Conservation (phyloP, 73 alveolate species). For the Paramecium sonneborni region DNA sequence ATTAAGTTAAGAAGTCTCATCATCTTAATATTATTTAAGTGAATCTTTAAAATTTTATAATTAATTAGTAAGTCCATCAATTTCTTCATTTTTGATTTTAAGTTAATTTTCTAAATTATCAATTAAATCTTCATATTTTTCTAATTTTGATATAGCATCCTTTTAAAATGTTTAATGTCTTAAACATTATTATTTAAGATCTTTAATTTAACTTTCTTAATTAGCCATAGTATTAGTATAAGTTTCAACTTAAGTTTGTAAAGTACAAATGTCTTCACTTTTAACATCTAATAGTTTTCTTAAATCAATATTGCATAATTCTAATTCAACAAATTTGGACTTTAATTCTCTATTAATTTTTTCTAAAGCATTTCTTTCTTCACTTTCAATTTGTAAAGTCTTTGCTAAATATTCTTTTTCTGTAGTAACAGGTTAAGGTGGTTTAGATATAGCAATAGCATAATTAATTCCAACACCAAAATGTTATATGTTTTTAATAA, state of each 20-base stretch:
- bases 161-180: constrained; percentile 28
- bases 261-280: neutral
- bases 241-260: neutral
- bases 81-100: neutral
- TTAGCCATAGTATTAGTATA: neutral
- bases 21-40: constrained; percentile 2
- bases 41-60: neutral
- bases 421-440: constrained; percentile 22
- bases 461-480: neutral
- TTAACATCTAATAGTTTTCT: neutral
- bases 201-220: neutral
- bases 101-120: neutral
- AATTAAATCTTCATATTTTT: constrained; percentile 20
- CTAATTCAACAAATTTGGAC: neutral
- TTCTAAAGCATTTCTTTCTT: constrained; percentile 49
- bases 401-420: constrained; percentile 43
- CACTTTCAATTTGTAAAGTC: constrained; percentile 33
- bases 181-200: neutral
- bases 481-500: neutral
- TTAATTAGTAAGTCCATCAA: neutral
- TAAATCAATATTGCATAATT: neutral
- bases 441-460: constrained; percentile 12
- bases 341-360: constrained; percentile 32
- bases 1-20: constrained; percentile 6
- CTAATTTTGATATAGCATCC: constrained; percentile 10